A percentile compares a stretch with the other conserved stretches of the same genome.
Evolutionary conservation across 805 yeast species (phyloP).

Genomic region (Pichia phayaonensis): DNA sequence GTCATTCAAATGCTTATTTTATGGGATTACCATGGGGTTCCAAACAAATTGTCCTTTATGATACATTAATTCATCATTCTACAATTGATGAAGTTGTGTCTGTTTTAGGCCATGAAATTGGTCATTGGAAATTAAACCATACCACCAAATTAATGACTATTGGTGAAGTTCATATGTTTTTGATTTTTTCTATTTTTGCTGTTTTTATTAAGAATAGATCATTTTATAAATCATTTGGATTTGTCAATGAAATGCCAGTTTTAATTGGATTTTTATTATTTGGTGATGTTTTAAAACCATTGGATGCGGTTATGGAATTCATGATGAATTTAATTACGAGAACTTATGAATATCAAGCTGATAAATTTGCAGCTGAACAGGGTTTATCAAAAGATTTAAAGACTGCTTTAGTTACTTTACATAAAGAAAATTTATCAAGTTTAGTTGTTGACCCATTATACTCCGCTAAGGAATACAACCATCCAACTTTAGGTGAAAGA

Average conservation of each 20-base stretch:
- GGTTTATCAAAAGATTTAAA: slow-evolving; percentile 68
- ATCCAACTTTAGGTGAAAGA: slow-evolving; percentile 90
- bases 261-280: slow-evolving; percentile 78
- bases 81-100: slow-evolving; percentile 79
- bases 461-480: slow-evolving; percentile 83
- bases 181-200: slow-evolving; percentile 66
- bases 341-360: slow-evolving; percentile 91
- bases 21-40: slow-evolving; percentile 91
- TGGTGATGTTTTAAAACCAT: slow-evolving; percentile 69
- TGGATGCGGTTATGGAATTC: slow-evolving; percentile 63
- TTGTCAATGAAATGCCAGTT: slow-evolving; percentile 56
- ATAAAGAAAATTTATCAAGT: slow-evolving; percentile 75
- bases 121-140: slow-evolving; percentile 94
- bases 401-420: slow-evolving; percentile 64
- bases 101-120: slow-evolving; percentile 96
- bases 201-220: slow-evolving; percentile 75
- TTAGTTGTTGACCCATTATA: slow-evolving; percentile 86
- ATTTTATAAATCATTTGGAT: slow-evolving; percentile 74
- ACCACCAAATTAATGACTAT: slow-evolving; percentile 66
- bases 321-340: slow-evolving; percentile 66
- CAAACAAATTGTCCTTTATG: slow-evolving; percentile 89
- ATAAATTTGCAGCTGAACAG: slow-evolving; percentile 67
- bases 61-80: slow-evolving; percentile 79
- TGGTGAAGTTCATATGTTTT: slow-evolving; percentile 55
- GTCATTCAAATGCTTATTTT: slow-evolving; percentile 96